Evolutionary conservation across 495 filamentous ascomycete genomes (phyloP).

Genomic region (Penicillium canescens): DNA sequence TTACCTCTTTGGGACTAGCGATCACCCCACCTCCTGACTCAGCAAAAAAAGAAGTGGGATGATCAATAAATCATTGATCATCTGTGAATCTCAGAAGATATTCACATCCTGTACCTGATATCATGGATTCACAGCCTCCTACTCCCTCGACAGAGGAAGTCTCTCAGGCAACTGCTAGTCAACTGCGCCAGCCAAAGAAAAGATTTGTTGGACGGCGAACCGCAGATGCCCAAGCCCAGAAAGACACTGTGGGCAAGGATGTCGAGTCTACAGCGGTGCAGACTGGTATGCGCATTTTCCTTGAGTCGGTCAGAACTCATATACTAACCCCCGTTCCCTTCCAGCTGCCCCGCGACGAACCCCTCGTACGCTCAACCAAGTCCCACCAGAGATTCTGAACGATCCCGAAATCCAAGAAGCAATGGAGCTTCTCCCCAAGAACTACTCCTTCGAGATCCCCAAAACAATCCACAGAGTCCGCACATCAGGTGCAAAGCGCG

Average conservation of each 20-base stretch:
- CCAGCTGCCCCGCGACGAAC: slow-evolving; percentile 63
- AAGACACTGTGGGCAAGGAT: slow-evolving; percentile 49
- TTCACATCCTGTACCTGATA: not conserved
- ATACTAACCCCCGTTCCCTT: slow-evolving; percentile 9
- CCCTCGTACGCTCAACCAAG: slow-evolving; percentile 80
- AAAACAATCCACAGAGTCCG: slow-evolving; percentile 97
- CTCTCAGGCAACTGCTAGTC: slow-evolving; percentile 3
- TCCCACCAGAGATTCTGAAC: slow-evolving; percentile 82
- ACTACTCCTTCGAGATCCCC: slow-evolving; percentile 98
- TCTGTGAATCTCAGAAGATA: not conserved
- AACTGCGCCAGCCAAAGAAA: slow-evolving; percentile 63
- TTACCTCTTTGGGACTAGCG: slow-evolving; percentile 20
- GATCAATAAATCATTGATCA: not conserved
- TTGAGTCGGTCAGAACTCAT: no score
- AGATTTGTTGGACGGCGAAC: slow-evolving; percentile 75
- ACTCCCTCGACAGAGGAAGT: not conserved
- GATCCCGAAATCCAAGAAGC: slow-evolving; percentile 88
- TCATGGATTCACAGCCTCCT: not conserved
- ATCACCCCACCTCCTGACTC: slow-evolving; percentile 9
- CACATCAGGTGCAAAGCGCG: slow-evolving; percentile 67
- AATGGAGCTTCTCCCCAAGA: slow-evolving; percentile 80
- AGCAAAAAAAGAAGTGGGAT: slow-evolving; percentile 17
- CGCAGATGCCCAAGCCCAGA: slow-evolving; percentile 53
- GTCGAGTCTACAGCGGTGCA: slow-evolving; percentile 60
- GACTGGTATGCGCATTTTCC: slow-evolving; percentile 28